Evolutionary conservation across 1,284 basidiomycete genomes (phyloP).

Genomic region (Sanghuangporus sanghuang): DNA sequence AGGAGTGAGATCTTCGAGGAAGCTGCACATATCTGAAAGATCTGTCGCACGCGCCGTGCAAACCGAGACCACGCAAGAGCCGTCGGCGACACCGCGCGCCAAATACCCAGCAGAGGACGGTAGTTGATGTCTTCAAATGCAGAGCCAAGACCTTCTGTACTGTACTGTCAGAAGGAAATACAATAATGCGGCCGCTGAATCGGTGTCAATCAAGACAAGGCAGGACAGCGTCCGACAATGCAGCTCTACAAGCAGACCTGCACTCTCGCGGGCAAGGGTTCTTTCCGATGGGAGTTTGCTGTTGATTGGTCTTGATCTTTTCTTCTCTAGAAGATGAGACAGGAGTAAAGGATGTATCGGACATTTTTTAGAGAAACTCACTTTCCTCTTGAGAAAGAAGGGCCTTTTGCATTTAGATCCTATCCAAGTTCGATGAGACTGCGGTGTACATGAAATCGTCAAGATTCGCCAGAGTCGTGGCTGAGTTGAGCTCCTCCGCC

Average conservation of each 20-base stretch:
- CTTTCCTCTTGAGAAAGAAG: not conserved
- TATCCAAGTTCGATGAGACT: too few species aligned
- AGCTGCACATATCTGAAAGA: not conserved
- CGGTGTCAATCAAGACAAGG: not conserved
- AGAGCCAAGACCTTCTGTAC: not conserved
- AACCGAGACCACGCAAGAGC: not conserved
- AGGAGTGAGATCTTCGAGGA: not conserved
- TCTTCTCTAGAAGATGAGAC: not conserved
- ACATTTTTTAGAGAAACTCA: not conserved
- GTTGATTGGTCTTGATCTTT: not conserved
- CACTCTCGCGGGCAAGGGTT: not conserved
- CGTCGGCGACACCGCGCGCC: not conserved
- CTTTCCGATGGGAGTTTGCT: not conserved
- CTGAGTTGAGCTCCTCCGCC: too few species aligned
- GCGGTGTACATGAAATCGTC: too few species aligned
- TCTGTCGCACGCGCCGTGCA: not conserved
- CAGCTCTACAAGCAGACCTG: not conserved
- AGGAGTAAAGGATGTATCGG: not conserved
- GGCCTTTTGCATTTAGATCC: not conserved
- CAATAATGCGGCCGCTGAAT: not conserved
- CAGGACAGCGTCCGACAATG: not conserved
- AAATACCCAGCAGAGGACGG: not conserved
- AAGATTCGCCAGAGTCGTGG: too few species aligned
- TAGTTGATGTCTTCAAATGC: not conserved
- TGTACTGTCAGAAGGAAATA: not conserved